These are phyloP conservation scores for Septoria linicola DNA, from an alignment of 2,329 filamentous ascomycete species.

Conservation along the genomic window DNA sequence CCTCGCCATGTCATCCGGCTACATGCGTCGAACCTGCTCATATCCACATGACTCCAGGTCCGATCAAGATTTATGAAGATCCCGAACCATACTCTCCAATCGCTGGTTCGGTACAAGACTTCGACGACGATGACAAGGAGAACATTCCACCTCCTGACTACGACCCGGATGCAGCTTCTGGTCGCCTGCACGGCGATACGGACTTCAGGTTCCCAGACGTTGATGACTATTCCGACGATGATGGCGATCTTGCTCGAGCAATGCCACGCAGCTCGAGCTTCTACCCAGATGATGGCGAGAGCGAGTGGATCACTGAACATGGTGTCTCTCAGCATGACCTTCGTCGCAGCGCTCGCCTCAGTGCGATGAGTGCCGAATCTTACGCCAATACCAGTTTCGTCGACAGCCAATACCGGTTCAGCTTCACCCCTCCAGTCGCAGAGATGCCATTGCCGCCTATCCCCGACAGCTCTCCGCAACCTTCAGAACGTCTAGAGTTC, in stretches of 20 bases:
- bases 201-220: background rate
- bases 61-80: conserved; percentile 2
- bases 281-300: conserved; percentile 19
- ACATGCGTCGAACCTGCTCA: conserved; percentile 16
- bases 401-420: conserved; percentile 19
- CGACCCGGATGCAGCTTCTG: conserved; percentile 4
- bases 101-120: background rate
- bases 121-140: conserved; percentile 24
- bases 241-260: conserved; percentile 12
- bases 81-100: background rate
- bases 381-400: conserved; percentile 31
- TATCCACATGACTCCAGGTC: conserved; percentile 9
- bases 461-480: background rate
- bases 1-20: conserved; percentile 6
- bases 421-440: background rate
- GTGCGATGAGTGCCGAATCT: conserved; percentile 20
- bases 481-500: background rate
- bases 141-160: conserved; percentile 20
- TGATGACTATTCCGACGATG: conserved; percentile 7
- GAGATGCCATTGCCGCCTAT: background rate
- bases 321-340: conserved; percentile 16
- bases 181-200: conserved; percentile 5
- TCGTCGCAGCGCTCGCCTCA: conserved; percentile 1
- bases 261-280: conserved; percentile 19
- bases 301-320: conserved; percentile 18